phyloP scores from a whole-genome alignment of 371 early-diverging fungal species.

The Mucor saturninus region DNA sequence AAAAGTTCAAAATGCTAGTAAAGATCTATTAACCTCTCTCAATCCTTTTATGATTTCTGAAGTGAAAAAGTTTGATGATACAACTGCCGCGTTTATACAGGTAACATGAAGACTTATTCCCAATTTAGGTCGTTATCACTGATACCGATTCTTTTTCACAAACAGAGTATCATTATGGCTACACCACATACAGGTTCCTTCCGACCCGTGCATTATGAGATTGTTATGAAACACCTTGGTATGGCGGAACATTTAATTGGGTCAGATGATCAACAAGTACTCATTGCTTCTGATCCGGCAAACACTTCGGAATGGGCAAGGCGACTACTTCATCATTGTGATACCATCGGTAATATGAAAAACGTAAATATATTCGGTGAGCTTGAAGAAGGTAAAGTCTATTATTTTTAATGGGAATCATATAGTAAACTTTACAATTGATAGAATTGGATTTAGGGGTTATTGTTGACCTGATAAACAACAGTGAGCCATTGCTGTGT shows the following conservation, averaged over 20 bases:
- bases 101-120: conserved; percentile 13
- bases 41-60: conserved; percentile 39
- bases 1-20: conserved; percentile 27
- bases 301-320: conserved; percentile 37
- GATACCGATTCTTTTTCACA: not conserved
- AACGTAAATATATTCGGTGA: conserved; percentile 22
- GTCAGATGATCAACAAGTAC: conserved; percentile 8
- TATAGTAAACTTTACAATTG: conserved; percentile 12
- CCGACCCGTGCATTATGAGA: conserved; percentile 53
- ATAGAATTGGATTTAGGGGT: conserved; percentile 25
- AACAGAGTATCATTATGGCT: conserved; percentile 41
- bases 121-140: not conserved
- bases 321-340: conserved; percentile 46
- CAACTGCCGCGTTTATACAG: conserved; percentile 9
- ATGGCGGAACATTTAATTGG: conserved; percentile 39
- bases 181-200: conserved; percentile 54
- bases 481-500: conserved; percentile 41
- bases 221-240: conserved; percentile 43
- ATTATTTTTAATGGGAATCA: not conserved
- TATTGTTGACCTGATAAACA: conserved; percentile 36
- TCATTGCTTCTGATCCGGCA: not conserved
- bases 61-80: conserved; percentile 13
- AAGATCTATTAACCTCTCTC: conserved; percentile 25
- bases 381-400: conserved; percentile 22
- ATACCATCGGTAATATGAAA: conserved; percentile 33